These are phyloP conservation scores for Malassezia dermatis DNA, from an alignment of 1,284 basidiomycete genomes.

Conservation along the genomic window DNA sequence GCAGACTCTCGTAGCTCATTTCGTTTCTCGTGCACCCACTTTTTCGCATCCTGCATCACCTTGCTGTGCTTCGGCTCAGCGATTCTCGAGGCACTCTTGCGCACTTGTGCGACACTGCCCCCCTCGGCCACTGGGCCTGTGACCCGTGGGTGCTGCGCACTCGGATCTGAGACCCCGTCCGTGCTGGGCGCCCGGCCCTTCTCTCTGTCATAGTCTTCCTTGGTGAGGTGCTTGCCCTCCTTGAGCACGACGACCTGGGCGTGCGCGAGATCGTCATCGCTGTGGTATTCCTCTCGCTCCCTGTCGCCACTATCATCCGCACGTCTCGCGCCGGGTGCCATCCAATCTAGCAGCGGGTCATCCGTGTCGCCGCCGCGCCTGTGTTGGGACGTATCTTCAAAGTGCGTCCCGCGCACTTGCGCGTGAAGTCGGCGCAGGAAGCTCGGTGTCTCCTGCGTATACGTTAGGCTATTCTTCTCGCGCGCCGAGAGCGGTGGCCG, in stretches of 20 bases:
- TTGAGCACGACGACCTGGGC: constrained; percentile 37
- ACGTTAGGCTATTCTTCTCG: constrained; percentile 1
- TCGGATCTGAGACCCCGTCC: not conserved
- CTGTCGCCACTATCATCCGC: constrained; percentile 12
- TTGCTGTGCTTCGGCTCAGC: not conserved
- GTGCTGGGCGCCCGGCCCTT: not conserved
- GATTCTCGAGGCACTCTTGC: not conserved
- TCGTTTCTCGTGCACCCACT: not conserved
- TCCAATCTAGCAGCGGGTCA: constrained; percentile 2
- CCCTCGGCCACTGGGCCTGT: not conserved
- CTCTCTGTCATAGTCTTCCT: constrained; percentile 18
- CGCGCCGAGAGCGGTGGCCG: not conserved
- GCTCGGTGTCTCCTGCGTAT: not conserved
- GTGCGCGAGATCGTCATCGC: constrained; percentile 22
- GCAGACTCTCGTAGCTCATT: not conserved
- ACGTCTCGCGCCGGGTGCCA: not conserved
- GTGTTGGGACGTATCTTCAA: not conserved
- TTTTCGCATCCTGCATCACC: not conserved
- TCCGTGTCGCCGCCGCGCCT: not conserved
- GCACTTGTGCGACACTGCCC: not conserved
- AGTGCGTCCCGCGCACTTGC: not conserved
- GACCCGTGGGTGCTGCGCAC: not conserved
- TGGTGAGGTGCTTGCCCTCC: constrained; percentile 28
- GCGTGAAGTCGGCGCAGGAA: constrained; percentile 11
- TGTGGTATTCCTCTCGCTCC: constrained; percentile 6